Conservation (phyloP, 1,139 yeast genomes). For the Hansenula lynferdii region DNA sequence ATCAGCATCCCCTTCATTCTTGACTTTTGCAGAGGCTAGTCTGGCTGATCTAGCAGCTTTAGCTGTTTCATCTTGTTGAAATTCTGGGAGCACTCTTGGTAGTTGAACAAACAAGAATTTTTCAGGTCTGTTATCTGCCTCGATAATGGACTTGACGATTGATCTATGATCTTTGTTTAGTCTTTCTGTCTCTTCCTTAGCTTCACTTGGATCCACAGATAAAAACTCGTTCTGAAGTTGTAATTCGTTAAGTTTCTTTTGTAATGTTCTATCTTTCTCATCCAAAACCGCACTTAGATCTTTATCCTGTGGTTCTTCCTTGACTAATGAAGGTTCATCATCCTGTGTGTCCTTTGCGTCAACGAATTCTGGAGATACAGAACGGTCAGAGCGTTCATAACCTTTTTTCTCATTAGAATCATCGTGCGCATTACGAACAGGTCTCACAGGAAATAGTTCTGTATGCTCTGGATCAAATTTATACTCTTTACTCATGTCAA, state of each 20-base stretch:
- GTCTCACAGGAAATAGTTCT: conserved; percentile 46
- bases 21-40: conserved; percentile 15
- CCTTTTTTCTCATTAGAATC: conserved; percentile 26
- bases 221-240: conserved; percentile 22
- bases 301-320: conserved; percentile 31
- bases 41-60: conserved; percentile 3
- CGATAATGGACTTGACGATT: conserved; percentile 25
- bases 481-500: conserved; percentile 60
- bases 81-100: conserved; percentile 63
- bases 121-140: conserved; percentile 32
- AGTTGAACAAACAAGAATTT: conserved; percentile 60
- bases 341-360: conserved; percentile 16
- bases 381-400: conserved; percentile 19
- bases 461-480: conserved; percentile 39
- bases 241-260: conserved; percentile 23
- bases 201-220: conserved; percentile 27
- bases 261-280: conserved; percentile 23
- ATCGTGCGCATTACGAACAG: conserved; percentile 37
- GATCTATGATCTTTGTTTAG: conserved; percentile 31
- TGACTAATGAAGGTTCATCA: conserved; percentile 23
- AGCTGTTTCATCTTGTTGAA: conserved; percentile 22
- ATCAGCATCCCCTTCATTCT: conserved; percentile 12
- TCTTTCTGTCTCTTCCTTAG: conserved; percentile 27
- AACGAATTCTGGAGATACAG: conserved; percentile 23
- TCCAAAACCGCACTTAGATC: conserved; percentile 25